phyloP scores from a whole-genome alignment of 495 filamentous ascomycete species.

The Penicillium waksmanii region DNA sequence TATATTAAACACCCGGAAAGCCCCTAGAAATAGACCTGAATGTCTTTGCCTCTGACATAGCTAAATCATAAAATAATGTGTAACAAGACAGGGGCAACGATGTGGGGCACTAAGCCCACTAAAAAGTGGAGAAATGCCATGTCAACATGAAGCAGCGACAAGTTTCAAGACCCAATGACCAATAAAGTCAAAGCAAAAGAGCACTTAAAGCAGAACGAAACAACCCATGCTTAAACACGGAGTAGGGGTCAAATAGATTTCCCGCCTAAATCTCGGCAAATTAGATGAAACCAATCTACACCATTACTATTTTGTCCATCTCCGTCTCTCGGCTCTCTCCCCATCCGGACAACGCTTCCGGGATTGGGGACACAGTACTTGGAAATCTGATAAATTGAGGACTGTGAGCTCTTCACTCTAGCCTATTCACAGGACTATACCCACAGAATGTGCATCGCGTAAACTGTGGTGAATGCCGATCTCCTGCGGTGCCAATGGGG shows the following conservation, averaged over 20 bases:
- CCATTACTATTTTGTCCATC: background rate
- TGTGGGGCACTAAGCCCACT: background rate
- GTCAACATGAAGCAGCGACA: constrained; percentile 6
- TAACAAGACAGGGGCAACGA: background rate
- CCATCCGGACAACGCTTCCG: background rate
- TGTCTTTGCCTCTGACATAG: background rate
- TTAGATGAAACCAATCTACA: background rate
- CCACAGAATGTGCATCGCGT: no score
- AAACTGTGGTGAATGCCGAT: background rate
- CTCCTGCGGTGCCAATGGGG: background rate
- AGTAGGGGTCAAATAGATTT: background rate
- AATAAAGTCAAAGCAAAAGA: background rate
- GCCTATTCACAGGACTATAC: background rate
- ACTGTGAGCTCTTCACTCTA: background rate
- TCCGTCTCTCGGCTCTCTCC: background rate
- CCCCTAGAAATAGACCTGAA: background rate
- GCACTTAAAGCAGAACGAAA: background rate
- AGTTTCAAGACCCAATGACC: background rate
- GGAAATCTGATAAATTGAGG: background rate
- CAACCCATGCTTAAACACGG: background rate
- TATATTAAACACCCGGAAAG: background rate
- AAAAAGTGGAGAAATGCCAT: constrained; percentile 1
- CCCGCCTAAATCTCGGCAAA: background rate
- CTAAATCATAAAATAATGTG: background rate
- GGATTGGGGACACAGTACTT: background rate